Base-by-base conservation (phyloP, 257 asterid genomes). In the Voacanga thouarsii region DNA sequence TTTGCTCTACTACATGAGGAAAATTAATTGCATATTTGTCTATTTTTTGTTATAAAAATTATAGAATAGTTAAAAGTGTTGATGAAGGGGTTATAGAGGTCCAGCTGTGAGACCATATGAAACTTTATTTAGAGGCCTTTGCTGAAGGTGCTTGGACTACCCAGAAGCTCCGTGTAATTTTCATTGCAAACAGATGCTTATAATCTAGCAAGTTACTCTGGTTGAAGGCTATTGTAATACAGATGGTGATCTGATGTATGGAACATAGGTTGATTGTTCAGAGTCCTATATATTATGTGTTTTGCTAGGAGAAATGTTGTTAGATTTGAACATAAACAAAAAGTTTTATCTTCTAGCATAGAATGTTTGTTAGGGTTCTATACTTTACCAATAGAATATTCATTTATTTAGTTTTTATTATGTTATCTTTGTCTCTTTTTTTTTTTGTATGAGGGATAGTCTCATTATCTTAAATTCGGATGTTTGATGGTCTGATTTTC, bases 1-100 rank as follows among this genome's bases (percentile, higher is more conserved):
- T n/a, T n/a, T n/a, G n/a, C n/a, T n/a, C n/a, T n/a, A 68, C 33
- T 72, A 50, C 1, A 21, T 44, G 23, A 43, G 66, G 72, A n/a
- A 15, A 50, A 55, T 18, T 61, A 50, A 44, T 2, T n/a, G n/a
- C n/a, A n/a, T n/a, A 0, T 2, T 72, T 68, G 12, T 49, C 68
- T 3, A 41, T 70, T 47, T 66, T 47, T 51, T 7, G n/a, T 37
- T 72, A 39, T 82, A 72, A 74, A 55, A 77, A 78, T 77, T 78
- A 59, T 87, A 89, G 94, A 68, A 85, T 92, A 78, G 96, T 92
- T 44, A 97, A 92, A 82, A 94, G 99, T 83, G 97, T 93, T 76
- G 98, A 98, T 30, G 97, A 92, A 83, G 97, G 99, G 67, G 99
- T 96, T 75, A 88, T 96, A 61, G 96, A 90, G 39, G 98, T 92